Evolutionary conservation across 106 monocot genomes (phyloP).

Genomic region (Iris macrosiphon): DNA sequence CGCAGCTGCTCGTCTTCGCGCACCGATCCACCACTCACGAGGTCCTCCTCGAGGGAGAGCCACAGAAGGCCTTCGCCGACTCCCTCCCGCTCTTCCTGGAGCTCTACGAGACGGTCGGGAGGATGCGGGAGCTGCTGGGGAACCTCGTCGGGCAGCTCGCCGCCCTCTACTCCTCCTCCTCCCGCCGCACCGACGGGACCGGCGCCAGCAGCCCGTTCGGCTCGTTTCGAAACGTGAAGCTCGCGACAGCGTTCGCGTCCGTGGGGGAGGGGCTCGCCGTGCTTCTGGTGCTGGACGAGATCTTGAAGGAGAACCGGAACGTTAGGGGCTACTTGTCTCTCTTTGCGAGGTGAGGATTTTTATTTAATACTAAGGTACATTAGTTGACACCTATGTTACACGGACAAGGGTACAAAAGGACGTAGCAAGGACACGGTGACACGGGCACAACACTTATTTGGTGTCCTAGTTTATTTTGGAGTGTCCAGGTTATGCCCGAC

Average conservation of each 20-base stretch:
- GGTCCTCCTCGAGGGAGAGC: conserved; percentile 49
- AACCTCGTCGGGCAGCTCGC: conserved; percentile 48
- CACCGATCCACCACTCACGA: conserved; percentile 23
- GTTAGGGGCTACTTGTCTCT: conserved; percentile 34
- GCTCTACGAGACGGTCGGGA: conserved; percentile 22
- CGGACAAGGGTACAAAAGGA: too few species aligned
- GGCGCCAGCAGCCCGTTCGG: conserved; percentile 31
- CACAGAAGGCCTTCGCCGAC: conserved; percentile 41
- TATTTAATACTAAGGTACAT: too few species aligned
- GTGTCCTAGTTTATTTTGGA: too few species aligned
- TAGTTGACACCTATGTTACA: too few species aligned
- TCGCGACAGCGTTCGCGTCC: conserved; percentile 27
- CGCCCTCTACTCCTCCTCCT: conserved; percentile 18
- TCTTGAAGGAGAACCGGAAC: conserved; percentile 32
- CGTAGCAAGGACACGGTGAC: too few species aligned
- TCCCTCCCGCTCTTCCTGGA: conserved; percentile 36
- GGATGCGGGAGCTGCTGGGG: conserved; percentile 21
- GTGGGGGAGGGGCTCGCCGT: conserved; percentile 37
- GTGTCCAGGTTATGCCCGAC: too few species aligned
- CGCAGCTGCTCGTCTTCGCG: conserved; percentile 37
- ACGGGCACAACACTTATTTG: too few species aligned
- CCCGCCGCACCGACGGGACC: conserved; percentile 26
- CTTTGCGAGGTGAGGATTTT: conserved; percentile 29
- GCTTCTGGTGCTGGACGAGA: conserved; percentile 45
- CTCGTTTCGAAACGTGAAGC: conserved; percentile 26